Evolutionary conservation across 805 yeast genomes (phyloP), one percentile per base, ranked within the genome.

Genomic region (Nakazawaea anatomiae): DNA sequence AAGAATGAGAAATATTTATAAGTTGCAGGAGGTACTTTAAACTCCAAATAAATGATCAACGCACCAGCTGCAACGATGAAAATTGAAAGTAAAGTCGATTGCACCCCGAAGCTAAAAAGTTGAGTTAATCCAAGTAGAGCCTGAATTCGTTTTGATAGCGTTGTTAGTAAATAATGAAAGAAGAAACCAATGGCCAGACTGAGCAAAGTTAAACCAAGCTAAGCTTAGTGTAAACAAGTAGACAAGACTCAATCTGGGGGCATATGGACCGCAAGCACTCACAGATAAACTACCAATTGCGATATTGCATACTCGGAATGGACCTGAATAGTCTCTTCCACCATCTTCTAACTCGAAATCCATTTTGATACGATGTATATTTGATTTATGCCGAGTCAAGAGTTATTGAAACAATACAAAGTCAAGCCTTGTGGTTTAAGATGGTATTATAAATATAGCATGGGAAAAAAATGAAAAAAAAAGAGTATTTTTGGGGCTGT

Each of bases 1-100:
- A 83, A 73, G 53, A 85, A 83, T 3, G 88, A 82, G 6, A 82
- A 87, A 58, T 80, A 86, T 5, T 79, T 73, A 57, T 79, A 75
- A n/a, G 86, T 76, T 54, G 80, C 78, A 5, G 85, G 75, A 14
- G 89, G 83, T 11, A 74, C 75, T 41, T 63, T 63, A 72, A 53
- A 72, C 60, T 63, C 73, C 52, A 80, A 66, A 44, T 72, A 68
- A 7, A 81, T 79, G 49, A 84, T 75, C 7, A 72, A 69, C 4
- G 67, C 70, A 27, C 90, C 87, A 44, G 83, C 69, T 4, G 70
- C 70, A 31, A 82, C 68, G 25, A 84, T 69, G 60, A 75, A 83
- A n/a, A 84, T 43, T 1, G 87, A 87, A 46, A 80, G 68, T 35
- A 85, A 62, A 60, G 84, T 82, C 64, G 74, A 61, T 38, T 55